phyloP scores from a whole-genome alignment of 768 basidiomycete genomes.

The Butyriboletus loyo region DNA sequence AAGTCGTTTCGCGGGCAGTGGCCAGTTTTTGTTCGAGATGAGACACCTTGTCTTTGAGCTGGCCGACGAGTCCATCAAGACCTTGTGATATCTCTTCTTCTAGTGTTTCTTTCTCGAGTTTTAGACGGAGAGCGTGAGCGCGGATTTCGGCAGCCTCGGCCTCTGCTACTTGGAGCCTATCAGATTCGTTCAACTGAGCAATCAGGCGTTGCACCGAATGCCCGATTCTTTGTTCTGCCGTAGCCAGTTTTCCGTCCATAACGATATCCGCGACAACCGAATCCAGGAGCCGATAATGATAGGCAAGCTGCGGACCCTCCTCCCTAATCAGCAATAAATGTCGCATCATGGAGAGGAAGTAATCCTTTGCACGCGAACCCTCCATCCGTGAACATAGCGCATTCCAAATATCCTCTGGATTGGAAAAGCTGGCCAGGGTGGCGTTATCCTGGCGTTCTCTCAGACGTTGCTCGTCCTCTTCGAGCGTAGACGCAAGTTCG shows the following conservation, averaged over 20 bases:
- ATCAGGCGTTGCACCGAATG: constrained; percentile 88
- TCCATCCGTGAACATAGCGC: constrained; percentile 75
- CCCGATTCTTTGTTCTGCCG: constrained; percentile 82
- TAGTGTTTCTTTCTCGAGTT: constrained; percentile 78
- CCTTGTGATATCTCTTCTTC: constrained; percentile 81
- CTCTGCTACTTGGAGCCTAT: constrained; percentile 74
- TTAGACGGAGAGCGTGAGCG: constrained; percentile 57
- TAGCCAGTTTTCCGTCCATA: constrained; percentile 83
- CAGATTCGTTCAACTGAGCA: constrained; percentile 86
- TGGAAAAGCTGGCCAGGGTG: constrained; percentile 70
- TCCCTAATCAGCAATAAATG: constrained; percentile 89
- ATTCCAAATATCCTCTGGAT: constrained; percentile 84
- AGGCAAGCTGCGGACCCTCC: constrained; percentile 78
- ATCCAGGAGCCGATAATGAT: constrained; percentile 91
- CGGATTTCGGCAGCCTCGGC: constrained; percentile 73
- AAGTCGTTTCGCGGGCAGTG: constrained; percentile 75
- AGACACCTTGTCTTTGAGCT: constrained; percentile 66
- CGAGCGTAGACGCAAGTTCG: constrained; percentile 55
- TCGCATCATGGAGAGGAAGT: constrained; percentile 92
- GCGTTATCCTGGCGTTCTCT: constrained; percentile 73
- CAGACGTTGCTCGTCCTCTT: constrained; percentile 72
- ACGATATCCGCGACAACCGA: constrained; percentile 88
- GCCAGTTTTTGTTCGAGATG: constrained; percentile 75
- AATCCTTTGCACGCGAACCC: constrained; percentile 73
- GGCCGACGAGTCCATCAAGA: constrained; percentile 79